phyloP scores from a whole-genome alignment of 169 alveolate genomes.

The Plasmodium gonderi region DNA sequence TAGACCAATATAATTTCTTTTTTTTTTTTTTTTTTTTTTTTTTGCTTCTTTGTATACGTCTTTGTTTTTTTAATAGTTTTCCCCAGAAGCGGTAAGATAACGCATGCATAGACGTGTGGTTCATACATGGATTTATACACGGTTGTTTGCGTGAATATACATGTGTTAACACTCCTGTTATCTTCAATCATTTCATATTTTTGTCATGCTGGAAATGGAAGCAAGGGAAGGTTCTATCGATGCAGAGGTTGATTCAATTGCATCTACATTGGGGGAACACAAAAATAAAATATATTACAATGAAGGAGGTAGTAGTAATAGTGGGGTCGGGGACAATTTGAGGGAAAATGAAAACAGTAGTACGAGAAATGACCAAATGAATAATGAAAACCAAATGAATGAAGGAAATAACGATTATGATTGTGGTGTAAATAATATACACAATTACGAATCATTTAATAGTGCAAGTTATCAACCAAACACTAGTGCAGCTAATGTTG shows the following conservation, averaged over 20 bases:
- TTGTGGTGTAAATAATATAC: not conserved
- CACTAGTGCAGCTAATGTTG: not conserved
- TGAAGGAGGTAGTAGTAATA: slow-evolving; percentile 6
- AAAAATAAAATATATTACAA: not conserved
- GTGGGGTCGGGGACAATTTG: not conserved
- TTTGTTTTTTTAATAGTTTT: not conserved
- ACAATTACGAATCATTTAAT: not conserved
- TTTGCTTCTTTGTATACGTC: not conserved
- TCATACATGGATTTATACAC: not conserved
- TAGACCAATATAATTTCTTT: not conserved
- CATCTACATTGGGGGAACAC: slow-evolving; percentile 1
- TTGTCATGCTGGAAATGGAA: slow-evolving; percentile 24
- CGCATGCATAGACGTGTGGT: not conserved
- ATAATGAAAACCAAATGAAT: not conserved
- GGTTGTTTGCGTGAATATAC: not conserved
- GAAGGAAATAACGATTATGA: not conserved
- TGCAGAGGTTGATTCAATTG: slow-evolving; percentile 11
- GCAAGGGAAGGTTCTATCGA: slow-evolving; percentile 6
- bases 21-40: not conserved
- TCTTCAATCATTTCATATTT: not conserved
- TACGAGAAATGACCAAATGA: not conserved
- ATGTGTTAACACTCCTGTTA: not conserved
- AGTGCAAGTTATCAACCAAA: not conserved
- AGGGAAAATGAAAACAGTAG: not conserved
- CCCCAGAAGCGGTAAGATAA: not conserved